These are phyloP conservation scores for Ophiocordyceps camponoti-leonardi DNA, from an alignment of 2,329 filamentous ascomycete genomes.

Conservation along the genomic window DNA sequence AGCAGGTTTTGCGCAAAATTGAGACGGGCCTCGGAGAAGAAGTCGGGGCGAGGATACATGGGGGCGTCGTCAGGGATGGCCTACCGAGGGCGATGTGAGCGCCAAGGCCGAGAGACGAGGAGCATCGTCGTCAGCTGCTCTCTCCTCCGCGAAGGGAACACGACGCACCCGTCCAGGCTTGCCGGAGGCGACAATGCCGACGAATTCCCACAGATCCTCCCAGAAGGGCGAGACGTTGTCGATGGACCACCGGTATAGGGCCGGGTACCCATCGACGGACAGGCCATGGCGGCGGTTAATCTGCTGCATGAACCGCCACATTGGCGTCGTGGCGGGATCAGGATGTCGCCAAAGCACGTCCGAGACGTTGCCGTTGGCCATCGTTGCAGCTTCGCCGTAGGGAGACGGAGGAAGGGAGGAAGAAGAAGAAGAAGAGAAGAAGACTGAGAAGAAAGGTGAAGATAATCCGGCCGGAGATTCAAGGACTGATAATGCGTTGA, in stretches of 20 bases:
- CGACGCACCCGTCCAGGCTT: conserved; percentile 38
- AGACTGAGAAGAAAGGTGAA: not conserved
- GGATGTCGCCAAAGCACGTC: conserved; percentile 56
- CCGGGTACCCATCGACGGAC: conserved; percentile 46
- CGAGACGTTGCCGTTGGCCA: conserved; percentile 5
- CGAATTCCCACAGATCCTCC: conserved; percentile 72
- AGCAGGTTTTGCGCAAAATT: conserved; percentile 96
- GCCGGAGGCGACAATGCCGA: conserved; percentile 53
- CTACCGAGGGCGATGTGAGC: conserved; percentile 21
- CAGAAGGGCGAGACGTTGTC: conserved; percentile 62
- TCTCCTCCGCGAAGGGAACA: not conserved
- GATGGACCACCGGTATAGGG: conserved; percentile 76
- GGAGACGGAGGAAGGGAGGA: not conserved
- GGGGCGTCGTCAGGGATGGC: conserved; percentile 48
- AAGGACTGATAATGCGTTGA: not conserved
- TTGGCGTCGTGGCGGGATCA: conserved; percentile 47
- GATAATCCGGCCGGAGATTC: not conserved
- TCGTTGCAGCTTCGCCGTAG: not conserved
- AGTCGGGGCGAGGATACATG: conserved; percentile 76
- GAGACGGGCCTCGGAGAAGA: conserved; percentile 62
- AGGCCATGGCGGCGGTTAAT: conserved; percentile 52
- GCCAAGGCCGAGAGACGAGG: not conserved
- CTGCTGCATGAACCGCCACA: conserved; percentile 53
- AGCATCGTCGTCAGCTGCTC: not conserved
- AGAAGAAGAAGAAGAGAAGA: not conserved